Conservation (phyloP, 2,329 filamentous ascomycete species). For the Balansia obtecta region DNA sequence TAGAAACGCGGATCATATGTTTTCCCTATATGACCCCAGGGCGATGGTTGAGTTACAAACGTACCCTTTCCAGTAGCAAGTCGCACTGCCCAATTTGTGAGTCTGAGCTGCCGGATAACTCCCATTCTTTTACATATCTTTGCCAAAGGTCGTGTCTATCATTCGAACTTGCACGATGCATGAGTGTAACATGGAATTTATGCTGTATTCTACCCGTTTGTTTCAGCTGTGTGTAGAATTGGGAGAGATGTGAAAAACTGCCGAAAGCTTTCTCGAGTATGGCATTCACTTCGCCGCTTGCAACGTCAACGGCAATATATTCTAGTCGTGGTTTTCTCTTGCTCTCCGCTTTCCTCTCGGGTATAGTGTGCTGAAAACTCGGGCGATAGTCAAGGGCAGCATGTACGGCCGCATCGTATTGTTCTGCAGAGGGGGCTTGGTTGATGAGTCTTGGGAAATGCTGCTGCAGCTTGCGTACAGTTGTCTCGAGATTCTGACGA, state of each 20-base stretch:
- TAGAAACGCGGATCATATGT: neutral
- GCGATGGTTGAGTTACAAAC: conserved; percentile 8
- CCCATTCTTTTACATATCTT: conserved; percentile 51
- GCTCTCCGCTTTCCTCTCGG: conserved; percentile 24
- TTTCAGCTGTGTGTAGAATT: conserved; percentile 65
- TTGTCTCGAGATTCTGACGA: conserved; percentile 70
- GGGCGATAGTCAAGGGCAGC: conserved; percentile 67
- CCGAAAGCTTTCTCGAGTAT: conserved; percentile 62
- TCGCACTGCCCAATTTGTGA: conserved; percentile 46
- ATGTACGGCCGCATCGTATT: conserved; percentile 70
- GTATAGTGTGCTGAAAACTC: conserved; percentile 62
- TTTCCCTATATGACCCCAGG: neutral
- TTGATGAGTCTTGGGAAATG: conserved; percentile 66
- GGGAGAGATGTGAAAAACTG: conserved; percentile 28
- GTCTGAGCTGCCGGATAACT: conserved; percentile 18
- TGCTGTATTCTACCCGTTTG: conserved; percentile 62
- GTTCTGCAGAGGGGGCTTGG: conserved; percentile 55
- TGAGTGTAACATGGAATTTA: conserved; percentile 89
- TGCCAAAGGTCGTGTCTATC: conserved; percentile 63
- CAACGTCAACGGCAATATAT: conserved; percentile 42
- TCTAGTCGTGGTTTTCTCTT: conserved; percentile 39
- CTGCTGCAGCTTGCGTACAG: conserved; percentile 59
- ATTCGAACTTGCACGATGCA: conserved; percentile 58
- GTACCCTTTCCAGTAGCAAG: conserved; percentile 48
- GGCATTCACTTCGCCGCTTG: conserved; percentile 28